A percentile compares a stretch with the other conserved stretches of the same genome.
Conservation (phyloP, 805 yeast species). For the Spathaspora gorwiae region DNA sequence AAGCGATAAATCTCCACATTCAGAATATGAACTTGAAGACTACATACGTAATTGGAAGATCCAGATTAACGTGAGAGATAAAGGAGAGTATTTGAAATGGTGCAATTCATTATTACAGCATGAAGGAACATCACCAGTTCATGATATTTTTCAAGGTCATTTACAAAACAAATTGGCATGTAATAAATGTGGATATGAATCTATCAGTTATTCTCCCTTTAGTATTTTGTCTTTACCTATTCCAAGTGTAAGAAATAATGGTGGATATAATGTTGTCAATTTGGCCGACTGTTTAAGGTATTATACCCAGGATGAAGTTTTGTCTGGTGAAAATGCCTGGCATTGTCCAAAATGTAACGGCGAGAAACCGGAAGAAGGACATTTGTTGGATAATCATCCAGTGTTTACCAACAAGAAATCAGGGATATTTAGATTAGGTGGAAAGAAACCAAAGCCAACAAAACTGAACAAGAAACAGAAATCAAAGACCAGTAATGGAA, state of each 20-base stretch:
- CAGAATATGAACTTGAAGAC: slow-evolving; percentile 16
- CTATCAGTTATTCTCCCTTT: slow-evolving; percentile 58
- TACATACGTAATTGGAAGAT: slow-evolving; percentile 30
- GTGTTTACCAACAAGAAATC: slow-evolving; percentile 33
- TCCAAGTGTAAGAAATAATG: slow-evolving; percentile 30
- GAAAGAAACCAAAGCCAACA: slow-evolving; percentile 32
- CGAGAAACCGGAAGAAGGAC: slow-evolving; percentile 1
- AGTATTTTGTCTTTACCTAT: slow-evolving; percentile 61
- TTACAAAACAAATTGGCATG: slow-evolving; percentile 61
- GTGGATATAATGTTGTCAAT: slow-evolving; percentile 23
- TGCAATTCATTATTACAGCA: slow-evolving; percentile 43
- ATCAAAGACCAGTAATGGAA: slow-evolving; percentile 1
- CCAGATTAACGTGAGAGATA: slow-evolving; percentile 25
- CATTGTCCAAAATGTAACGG: slow-evolving; percentile 65
- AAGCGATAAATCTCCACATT: slow-evolving; percentile 19
- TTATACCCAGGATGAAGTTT: slow-evolving; percentile 59
- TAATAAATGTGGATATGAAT: slow-evolving; percentile 57
- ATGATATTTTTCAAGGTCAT: slow-evolving; percentile 68
- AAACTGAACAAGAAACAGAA: slow-evolving; percentile 11
- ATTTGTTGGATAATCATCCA: slow-evolving; percentile 27
- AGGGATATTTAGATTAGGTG: slow-evolving; percentile 31
- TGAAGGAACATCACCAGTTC: slow-evolving; percentile 67
- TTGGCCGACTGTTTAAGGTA: slow-evolving; percentile 61
- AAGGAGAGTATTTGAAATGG: slow-evolving; percentile 60
- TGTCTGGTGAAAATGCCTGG: slow-evolving; percentile 80